These are phyloP conservation scores for Phytophthora brassicae DNA, from an alignment of 352 stramenopile species.

Conservation along the genomic window DNA sequence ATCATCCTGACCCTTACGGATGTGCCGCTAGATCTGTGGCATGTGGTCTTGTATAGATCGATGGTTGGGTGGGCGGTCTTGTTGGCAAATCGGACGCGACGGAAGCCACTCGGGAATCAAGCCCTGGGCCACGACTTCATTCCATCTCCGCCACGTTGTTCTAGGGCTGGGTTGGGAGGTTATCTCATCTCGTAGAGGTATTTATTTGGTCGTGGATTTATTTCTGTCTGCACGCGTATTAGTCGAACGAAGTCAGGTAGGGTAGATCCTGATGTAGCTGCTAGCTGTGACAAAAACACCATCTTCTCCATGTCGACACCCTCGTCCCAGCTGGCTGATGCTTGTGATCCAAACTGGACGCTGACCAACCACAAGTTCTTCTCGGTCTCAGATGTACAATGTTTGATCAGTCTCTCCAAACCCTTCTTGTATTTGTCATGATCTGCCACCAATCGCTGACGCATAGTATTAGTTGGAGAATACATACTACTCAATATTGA, in stretches of 20 bases:
- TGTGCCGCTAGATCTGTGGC: background rate
- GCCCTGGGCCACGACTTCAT: background rate
- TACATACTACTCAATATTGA: too few species aligned
- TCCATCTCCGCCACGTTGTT: constrained; percentile 1
- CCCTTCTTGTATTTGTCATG: too few species aligned
- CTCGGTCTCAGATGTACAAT: too few species aligned
- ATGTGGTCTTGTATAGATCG: background rate
- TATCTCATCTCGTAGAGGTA: constrained; percentile 7
- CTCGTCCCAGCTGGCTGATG: too few species aligned
- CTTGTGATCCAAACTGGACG: too few species aligned
- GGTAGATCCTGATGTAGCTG: background rate
- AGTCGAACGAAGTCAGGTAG: background rate
- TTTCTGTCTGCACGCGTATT: background rate
- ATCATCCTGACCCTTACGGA: constrained; percentile 1
- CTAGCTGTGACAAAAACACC: background rate
- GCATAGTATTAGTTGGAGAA: too few species aligned
- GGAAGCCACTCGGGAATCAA: constrained; percentile 5
- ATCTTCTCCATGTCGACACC: background rate
- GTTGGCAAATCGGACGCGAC: background rate
- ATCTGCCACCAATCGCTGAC: too few species aligned
- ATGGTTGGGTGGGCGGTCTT: background rate
- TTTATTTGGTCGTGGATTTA: constrained; percentile 6
- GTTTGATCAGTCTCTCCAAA: too few species aligned
- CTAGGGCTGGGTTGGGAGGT: background rate
- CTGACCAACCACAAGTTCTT: too few species aligned